Base-by-base conservation (phyloP, 352 stramenopile species). In the Globisporangium megalacanthum region DNA sequence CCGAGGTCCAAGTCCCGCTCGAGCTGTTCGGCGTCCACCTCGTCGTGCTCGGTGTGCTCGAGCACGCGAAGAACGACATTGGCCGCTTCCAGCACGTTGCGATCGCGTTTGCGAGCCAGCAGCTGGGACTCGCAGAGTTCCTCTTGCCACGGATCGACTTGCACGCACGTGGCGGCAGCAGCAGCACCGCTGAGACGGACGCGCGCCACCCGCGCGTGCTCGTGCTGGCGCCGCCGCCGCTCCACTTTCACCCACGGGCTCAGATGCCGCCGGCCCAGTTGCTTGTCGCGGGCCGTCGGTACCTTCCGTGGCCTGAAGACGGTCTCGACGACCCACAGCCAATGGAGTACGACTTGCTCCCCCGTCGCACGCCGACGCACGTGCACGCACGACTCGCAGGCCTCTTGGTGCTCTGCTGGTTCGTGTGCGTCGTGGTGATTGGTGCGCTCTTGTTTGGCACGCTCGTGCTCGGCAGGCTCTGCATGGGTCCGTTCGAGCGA, bases 21-120 rank as follows among this genome's bases (percentile, higher is more conserved):
- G 96, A 99, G 68, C 73, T 99, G 8, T 72, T 98, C 9, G 73
- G 96, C 19, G 96, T 98, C 39, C 96, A 99, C 71, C 67, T 99
- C 15, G 94, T 93, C 6, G 96, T 98, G 49, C 69, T 99, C 15
- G 91, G 82, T 14, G 79, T 98, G 35, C 73, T 99, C 35, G 96
- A 99, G 59, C 82, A 89, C 46, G 77, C 82, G 37, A 95, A 95
- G 64, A 93, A 95, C 50, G 82, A 82, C 52, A 89, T 95, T 58
- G 86, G 86, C 2, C 77, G 73, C 15, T 75, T 90, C 25, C 83
- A 95, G 66, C 74, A 92, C 51, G 33, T 78, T 10, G 82, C 70
- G 4, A 78, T 94, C 41, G 49, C 65, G 17, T 77, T 84, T 36
- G 76, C 83, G 29, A 80, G 80, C 48, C 63, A 76, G 7, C 64